These are phyloP conservation scores for Podospora comata DNA, from an alignment of 495 filamentous ascomycete species.

Conservation along the genomic window DNA sequence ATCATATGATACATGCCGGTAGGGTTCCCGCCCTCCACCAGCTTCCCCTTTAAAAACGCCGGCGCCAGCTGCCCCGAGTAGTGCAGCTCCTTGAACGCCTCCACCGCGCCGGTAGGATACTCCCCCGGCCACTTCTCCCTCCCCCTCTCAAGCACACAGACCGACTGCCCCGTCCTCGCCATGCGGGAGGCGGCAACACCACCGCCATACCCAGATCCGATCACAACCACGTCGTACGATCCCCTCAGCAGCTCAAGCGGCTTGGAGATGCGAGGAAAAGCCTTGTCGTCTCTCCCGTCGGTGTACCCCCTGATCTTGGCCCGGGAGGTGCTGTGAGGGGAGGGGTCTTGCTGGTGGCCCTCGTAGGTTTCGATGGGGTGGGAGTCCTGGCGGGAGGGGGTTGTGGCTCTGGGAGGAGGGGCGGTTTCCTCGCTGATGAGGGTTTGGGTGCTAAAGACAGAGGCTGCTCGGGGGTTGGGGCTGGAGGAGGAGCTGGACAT, in stretches of 20 bases:
- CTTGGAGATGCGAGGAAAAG: conserved; percentile 53
- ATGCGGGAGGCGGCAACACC: conserved; percentile 64
- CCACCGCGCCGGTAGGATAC: conserved; percentile 50
- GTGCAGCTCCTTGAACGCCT: conserved; percentile 47
- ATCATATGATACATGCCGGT: conserved; percentile 63
- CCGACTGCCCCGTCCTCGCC: conserved; percentile 57
- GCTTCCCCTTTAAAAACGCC: conserved; percentile 34
- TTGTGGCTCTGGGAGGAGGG: background rate
- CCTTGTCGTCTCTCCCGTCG: conserved; percentile 38
- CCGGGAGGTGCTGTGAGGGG: conserved; percentile 18
- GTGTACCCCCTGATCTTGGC: conserved; percentile 41
- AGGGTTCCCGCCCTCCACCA: conserved; percentile 49
- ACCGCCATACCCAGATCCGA: conserved; percentile 67
- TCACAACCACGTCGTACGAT: conserved; percentile 62
- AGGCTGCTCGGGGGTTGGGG: conserved; percentile 1
- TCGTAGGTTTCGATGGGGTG: background rate
- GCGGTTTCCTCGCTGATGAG: conserved; percentile 11
- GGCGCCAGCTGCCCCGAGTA: conserved; percentile 55
- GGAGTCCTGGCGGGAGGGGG: background rate
- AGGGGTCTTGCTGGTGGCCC: background rate
- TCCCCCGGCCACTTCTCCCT: conserved; percentile 64
- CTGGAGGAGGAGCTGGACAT: conserved; percentile 7
- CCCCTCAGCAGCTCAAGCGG: conserved; percentile 55
- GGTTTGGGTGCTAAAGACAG: conserved; percentile 13
- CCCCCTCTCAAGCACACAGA: conserved; percentile 62